These are phyloP conservation scores for Carex sylvatica DNA, from an alignment of 202 grass and related monocot genomes.

Conservation along the genomic window DNA sequence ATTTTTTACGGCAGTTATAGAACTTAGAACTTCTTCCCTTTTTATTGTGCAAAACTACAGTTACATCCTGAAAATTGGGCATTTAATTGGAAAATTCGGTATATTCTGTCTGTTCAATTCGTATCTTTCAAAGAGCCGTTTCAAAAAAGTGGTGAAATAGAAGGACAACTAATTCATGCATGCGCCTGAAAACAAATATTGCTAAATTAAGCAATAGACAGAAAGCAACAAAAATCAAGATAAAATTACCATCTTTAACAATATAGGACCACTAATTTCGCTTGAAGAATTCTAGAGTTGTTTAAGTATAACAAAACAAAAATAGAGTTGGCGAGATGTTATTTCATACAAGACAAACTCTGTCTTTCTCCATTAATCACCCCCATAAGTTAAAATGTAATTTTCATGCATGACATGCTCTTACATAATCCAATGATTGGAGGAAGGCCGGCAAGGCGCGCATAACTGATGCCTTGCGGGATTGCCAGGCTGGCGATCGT, in stretches of 20 bases:
- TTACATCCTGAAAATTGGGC: not conserved
- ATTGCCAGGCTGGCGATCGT: conserved; percentile 98
- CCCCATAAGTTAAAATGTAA: not conserved
- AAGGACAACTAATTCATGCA: not conserved
- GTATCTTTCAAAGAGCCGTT: not conserved
- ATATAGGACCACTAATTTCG: not conserved
- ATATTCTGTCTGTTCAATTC: not conserved
- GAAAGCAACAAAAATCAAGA: not conserved
- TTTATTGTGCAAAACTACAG: not conserved
- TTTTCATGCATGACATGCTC: not conserved
- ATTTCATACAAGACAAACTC: not conserved
- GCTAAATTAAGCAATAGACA: conserved; percentile 9
- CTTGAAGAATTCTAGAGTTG: not conserved
- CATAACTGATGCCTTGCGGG: conserved; percentile 97
- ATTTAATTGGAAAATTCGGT: not conserved
- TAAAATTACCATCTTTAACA: not conserved
- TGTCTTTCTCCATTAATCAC: not conserved
- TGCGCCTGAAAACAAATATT: not conserved
- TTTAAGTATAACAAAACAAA: conserved; percentile 1
- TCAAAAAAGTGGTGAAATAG: conserved; percentile 1
- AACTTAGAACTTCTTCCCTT: not conserved
- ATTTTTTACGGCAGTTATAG: not conserved
- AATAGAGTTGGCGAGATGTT: not conserved
- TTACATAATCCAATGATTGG: conserved; percentile 89
- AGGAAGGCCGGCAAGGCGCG: conserved; percentile 78